Evolutionary conservation across 179 eudicot species (phyloP).

Genomic region (Beta corolliflora): DNA sequence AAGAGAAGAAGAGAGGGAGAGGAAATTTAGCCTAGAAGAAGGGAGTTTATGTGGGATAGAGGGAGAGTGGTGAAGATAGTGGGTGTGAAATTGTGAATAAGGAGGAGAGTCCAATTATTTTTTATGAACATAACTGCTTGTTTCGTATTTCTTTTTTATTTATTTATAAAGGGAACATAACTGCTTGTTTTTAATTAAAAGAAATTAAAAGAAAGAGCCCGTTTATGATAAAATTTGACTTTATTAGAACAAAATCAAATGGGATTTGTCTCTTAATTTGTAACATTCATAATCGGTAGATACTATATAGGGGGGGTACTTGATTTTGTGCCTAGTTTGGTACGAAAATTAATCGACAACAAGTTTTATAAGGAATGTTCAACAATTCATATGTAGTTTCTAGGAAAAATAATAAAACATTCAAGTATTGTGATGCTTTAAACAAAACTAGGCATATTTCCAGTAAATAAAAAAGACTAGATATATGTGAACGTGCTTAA

Average conservation of each 20-base stretch:
- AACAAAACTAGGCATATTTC: too few relatives aligned
- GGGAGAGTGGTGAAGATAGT: constrained; percentile 23
- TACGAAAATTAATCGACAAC: background rate
- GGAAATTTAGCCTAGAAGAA: background rate
- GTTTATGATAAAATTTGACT: background rate
- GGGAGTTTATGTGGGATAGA: constrained; percentile 7
- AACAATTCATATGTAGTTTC: too few relatives aligned
- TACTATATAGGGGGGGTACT: background rate
- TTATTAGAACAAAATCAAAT: background rate
- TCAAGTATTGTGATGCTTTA: too few relatives aligned
- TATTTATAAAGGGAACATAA: background rate
- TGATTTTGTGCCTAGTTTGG: constrained; percentile 23
- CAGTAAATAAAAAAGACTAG: too few relatives aligned
- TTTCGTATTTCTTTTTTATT: background rate
- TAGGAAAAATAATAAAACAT: too few relatives aligned
- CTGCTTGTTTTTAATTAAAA: background rate
- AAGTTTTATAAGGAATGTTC: too few relatives aligned
- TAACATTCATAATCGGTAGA: background rate
- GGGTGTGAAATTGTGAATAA: constrained; percentile 5
- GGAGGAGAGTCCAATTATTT: background rate
- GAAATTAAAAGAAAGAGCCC: background rate
- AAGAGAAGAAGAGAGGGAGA: background rate
- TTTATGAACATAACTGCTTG: background rate
- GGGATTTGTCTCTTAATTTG: constrained; percentile 13
- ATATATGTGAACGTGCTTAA: too few relatives aligned